These are phyloP conservation scores for Kernera saxatilis DNA, from an alignment of 345 rosid genomes.

Conservation along the genomic window DNA sequence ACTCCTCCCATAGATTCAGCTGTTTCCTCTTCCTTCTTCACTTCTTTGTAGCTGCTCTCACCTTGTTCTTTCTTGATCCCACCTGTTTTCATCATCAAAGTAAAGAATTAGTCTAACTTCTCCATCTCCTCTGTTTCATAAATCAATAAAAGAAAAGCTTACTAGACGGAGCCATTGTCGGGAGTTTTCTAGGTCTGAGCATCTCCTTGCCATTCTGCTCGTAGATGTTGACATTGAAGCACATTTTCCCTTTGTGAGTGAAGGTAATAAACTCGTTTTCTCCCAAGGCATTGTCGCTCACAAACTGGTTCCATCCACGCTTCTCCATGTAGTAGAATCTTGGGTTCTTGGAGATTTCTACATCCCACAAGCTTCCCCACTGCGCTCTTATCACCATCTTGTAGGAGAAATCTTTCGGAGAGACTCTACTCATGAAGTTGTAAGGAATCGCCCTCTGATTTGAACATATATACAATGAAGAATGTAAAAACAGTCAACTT, in stretches of 20 bases:
- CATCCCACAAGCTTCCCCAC: constrained; percentile 20
- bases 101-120: not conserved
- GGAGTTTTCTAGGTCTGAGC: not conserved
- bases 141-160: not conserved
- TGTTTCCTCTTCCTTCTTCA: constrained; percentile 19
- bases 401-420: constrained; percentile 6
- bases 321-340: constrained; percentile 21
- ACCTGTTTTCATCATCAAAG: constrained; percentile 20
- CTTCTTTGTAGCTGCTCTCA: not conserved
- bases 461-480: not conserved
- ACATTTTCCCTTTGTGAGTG: constrained; percentile 15
- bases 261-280: constrained; percentile 16
- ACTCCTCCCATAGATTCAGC: not conserved
- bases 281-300: constrained; percentile 25
- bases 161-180: not conserved
- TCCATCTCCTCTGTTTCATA: not conserved
- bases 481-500: not conserved
- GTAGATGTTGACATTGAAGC: constrained; percentile 12
- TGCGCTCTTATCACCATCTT: constrained; percentile 17
- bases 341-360: constrained; percentile 1
- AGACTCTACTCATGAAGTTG: not conserved
- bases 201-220: not conserved
- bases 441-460: constrained; percentile 22
- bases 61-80: not conserved
- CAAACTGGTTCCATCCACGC: constrained; percentile 26